Percentiles rank a stretch among this genome's conserved stretches.
These are phyloP conservation scores for Verticillium nubilum DNA, from an alignment of 2,329 filamentous ascomycete species.

Conservation along the genomic window DNA sequence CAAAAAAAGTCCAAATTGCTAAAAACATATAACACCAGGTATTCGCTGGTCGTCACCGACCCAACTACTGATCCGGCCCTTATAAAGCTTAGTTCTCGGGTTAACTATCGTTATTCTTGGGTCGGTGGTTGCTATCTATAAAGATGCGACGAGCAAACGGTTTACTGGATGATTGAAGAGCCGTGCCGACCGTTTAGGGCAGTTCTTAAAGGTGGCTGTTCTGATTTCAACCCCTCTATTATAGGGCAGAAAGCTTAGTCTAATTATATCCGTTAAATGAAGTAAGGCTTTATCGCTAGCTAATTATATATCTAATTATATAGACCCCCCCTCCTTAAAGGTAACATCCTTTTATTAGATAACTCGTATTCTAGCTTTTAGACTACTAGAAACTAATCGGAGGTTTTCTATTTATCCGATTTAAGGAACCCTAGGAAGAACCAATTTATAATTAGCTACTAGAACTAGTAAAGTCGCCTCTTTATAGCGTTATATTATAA, in stretches of 20 bases:
- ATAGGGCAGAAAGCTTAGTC: not conserved
- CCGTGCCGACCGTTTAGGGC: not conserved
- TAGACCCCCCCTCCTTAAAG: constrained; percentile 11
- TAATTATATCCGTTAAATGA: not conserved
- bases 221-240: not conserved
- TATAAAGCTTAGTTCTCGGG: too few species aligned
- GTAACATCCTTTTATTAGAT: not conserved
- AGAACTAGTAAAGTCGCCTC: too few species aligned
- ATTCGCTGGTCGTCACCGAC: too few species aligned
- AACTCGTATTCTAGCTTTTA: constrained; percentile 1
- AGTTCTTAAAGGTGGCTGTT: not conserved
- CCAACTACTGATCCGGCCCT: too few species aligned
- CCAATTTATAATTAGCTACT: too few species aligned
- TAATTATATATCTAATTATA: not conserved
- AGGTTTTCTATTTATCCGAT: too few species aligned
- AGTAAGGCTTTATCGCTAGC: not conserved
- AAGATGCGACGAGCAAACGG: not conserved
- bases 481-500: too few species aligned
- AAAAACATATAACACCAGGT: too few species aligned
- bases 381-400: too few species aligned
- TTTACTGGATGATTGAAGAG: not conserved
- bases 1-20: too few species aligned
- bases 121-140: not conserved
- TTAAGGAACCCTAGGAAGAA: too few species aligned
- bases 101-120: too few species aligned